Evolutionary conservation across 2,329 filamentous ascomycete genomes (phyloP).

Genomic region (Gremmenia infestans): DNA sequence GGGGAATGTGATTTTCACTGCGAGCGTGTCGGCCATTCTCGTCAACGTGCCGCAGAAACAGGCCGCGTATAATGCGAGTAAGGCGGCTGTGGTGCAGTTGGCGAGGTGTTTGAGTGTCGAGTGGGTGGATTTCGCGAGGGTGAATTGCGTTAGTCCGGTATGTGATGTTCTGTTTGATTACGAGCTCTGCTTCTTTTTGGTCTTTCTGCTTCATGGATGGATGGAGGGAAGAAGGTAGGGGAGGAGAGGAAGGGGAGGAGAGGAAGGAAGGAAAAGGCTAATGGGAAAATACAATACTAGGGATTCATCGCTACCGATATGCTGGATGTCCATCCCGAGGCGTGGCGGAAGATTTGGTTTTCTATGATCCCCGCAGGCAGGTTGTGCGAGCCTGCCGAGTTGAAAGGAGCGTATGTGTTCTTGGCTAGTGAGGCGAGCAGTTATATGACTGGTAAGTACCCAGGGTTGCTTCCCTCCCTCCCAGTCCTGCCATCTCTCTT

Average conservation of each 20-base stretch:
- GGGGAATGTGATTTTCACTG: conserved; percentile 38
- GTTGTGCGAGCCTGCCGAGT: conserved; percentile 26
- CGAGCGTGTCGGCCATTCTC: conserved; percentile 36
- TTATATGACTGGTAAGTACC: conserved; percentile 43
- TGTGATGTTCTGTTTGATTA: conserved; percentile 3
- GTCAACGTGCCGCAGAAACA: conserved; percentile 39
- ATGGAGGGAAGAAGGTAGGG: background rate
- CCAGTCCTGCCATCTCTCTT: too few species aligned
- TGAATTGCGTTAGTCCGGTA: conserved; percentile 36
- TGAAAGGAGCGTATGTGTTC: conserved; percentile 42
- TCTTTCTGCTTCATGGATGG: background rate
- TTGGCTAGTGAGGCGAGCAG: conserved; percentile 55
- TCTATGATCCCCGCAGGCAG: conserved; percentile 13
- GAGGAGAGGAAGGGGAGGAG: background rate
- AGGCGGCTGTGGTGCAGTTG: conserved; percentile 39
- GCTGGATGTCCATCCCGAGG: conserved; percentile 29
- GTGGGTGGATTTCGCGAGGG: conserved; percentile 38
- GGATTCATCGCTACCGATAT: conserved; percentile 19
- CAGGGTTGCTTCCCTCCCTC: too few species aligned
- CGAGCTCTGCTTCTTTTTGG: background rate
- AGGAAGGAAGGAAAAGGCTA: background rate
- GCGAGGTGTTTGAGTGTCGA: conserved; percentile 38
- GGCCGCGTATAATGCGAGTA: conserved; percentile 40
- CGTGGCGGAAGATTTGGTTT: conserved; percentile 13
- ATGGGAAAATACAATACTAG: background rate